A percentile compares a stretch with the other conserved stretches of the same genome.
phyloP scores from a whole-genome alignment of 345 rosid genomes.

The Cardamine occulta region DNA sequence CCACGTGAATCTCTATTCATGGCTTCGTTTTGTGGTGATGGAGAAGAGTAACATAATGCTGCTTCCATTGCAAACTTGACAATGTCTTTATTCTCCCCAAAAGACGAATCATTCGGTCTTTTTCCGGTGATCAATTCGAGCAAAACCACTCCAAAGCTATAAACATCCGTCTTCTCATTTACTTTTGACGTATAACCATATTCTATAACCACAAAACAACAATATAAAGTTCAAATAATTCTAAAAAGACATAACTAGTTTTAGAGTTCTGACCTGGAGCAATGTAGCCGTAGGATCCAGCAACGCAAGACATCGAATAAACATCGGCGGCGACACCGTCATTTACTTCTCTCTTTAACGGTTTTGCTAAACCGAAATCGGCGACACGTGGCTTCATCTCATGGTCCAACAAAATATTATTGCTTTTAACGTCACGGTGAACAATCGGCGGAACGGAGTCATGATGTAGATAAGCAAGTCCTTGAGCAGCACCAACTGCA shows the following conservation, averaged over 20 bases:
- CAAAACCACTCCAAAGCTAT: conserved; percentile 69
- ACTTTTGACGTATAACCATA: conserved; percentile 59
- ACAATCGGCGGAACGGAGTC: conserved; percentile 70
- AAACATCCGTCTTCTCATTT: conserved; percentile 57
- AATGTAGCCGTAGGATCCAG: conserved; percentile 78
- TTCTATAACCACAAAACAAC: conserved; percentile 46
- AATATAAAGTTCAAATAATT: not conserved
- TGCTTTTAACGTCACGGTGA: conserved; percentile 85
- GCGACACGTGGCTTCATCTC: conserved; percentile 70
- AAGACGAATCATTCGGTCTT: conserved; percentile 61
- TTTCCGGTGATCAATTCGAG: conserved; percentile 68
- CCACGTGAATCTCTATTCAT: conserved; percentile 15
- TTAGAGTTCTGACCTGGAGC: conserved; percentile 65
- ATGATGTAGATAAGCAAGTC: conserved; percentile 75
- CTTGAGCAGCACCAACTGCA: conserved; percentile 67
- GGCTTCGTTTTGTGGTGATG: conserved; percentile 16
- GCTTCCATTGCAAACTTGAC: conserved; percentile 61
- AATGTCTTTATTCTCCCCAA: conserved; percentile 60
- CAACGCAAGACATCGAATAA: conserved; percentile 54
- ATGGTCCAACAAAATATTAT: conserved; percentile 66
- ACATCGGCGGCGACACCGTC: conserved; percentile 25
- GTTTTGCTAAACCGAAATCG: conserved; percentile 81
- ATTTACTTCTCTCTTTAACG: conserved; percentile 40
- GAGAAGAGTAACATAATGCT: conserved; percentile 34
- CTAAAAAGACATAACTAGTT: not conserved